These are phyloP conservation scores for Tricholoma sp. DNA, from an alignment of 768 basidiomycete genomes.

Conservation along the genomic window DNA sequence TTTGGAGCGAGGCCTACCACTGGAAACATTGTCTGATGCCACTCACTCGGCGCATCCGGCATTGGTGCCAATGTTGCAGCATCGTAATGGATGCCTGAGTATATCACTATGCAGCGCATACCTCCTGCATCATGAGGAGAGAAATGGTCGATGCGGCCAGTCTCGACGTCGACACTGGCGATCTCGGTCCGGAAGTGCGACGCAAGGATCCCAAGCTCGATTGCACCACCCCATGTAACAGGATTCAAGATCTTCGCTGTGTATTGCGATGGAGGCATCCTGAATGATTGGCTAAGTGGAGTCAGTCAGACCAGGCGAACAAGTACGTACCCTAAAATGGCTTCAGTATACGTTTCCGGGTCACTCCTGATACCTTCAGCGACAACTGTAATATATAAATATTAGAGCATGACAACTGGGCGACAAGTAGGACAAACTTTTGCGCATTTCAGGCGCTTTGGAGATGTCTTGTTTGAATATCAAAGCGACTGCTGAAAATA, in stretches of 20 bases:
- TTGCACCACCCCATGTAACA: constrained; percentile 91
- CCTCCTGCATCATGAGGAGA: constrained; percentile 35
- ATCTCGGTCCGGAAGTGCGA: constrained; percentile 83
- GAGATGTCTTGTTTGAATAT: constrained; percentile 79
- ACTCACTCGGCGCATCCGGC: constrained; percentile 71
- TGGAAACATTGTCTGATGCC: constrained; percentile 86
- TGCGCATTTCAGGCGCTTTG: constrained; percentile 66
- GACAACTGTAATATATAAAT: constrained; percentile 49
- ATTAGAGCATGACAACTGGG: constrained; percentile 1
- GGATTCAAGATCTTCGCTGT: constrained; percentile 77
- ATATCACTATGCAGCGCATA: constrained; percentile 71
- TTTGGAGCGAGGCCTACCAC: constrained; percentile 32
- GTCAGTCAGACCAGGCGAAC: background rate
- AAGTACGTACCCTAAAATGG: constrained; percentile 71
- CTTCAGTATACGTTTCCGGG: constrained; percentile 73
- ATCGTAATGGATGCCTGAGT: constrained; percentile 97
- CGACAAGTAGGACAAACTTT: constrained; percentile 44
- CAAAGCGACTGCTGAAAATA: constrained; percentile 84
- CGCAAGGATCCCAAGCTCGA: constrained; percentile 85
- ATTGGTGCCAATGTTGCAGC: constrained; percentile 79
- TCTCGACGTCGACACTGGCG: constrained; percentile 86
- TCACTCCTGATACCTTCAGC: constrained; percentile 76
- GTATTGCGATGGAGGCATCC: constrained; percentile 62
- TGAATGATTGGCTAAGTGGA: constrained; percentile 10
- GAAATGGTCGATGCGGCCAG: constrained; percentile 84